Percentiles rank a stretch among this genome's conserved stretches.
phyloP scores from a whole-genome alignment of 352 stramenopile genomes.

The Globisporangium acanthophoron region DNA sequence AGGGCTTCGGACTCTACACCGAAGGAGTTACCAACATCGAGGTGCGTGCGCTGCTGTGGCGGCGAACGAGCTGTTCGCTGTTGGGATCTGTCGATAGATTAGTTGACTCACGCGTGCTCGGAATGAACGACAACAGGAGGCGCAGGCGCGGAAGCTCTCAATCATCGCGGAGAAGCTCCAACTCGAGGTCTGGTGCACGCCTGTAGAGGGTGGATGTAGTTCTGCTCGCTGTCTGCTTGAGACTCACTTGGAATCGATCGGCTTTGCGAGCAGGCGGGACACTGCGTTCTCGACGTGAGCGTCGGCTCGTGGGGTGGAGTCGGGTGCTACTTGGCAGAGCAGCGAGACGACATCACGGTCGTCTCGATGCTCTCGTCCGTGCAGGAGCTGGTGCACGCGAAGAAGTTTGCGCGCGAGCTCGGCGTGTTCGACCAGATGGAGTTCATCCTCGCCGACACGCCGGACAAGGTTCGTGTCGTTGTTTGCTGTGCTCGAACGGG shows the following conservation, averaged over 20 bases:
- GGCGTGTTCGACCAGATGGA: slow-evolving; percentile 58
- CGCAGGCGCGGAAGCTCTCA: slow-evolving; percentile 65
- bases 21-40: slow-evolving; percentile 39
- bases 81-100: background rate
- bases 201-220: background rate
- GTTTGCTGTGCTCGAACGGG: background rate
- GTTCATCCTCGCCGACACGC: slow-evolving; percentile 61
- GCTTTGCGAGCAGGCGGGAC: slow-evolving; percentile 26
- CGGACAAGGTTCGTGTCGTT: slow-evolving; percentile 31
- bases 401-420: slow-evolving; percentile 54
- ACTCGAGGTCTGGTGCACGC: slow-evolving; percentile 32
- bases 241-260: background rate
- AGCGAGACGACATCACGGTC: slow-evolving; percentile 34
- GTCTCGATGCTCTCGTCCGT: slow-evolving; percentile 54
- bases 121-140: slow-evolving; percentile 22
- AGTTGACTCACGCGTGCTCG: too few relatives aligned
- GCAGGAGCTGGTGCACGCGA: slow-evolving; percentile 52
- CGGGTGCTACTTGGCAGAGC: slow-evolving; percentile 63
- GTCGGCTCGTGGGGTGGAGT: slow-evolving; percentile 80
- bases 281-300: slow-evolving; percentile 78
- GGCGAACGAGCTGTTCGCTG: background rate
- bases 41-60: slow-evolving; percentile 1
- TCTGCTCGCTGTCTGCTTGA: background rate
- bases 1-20: slow-evolving; percentile 75
- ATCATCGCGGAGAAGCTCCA: slow-evolving; percentile 54